phyloP scores from a whole-genome alignment of 2,329 filamentous ascomycete genomes.

The Coniochaeta ligniaria region DNA sequence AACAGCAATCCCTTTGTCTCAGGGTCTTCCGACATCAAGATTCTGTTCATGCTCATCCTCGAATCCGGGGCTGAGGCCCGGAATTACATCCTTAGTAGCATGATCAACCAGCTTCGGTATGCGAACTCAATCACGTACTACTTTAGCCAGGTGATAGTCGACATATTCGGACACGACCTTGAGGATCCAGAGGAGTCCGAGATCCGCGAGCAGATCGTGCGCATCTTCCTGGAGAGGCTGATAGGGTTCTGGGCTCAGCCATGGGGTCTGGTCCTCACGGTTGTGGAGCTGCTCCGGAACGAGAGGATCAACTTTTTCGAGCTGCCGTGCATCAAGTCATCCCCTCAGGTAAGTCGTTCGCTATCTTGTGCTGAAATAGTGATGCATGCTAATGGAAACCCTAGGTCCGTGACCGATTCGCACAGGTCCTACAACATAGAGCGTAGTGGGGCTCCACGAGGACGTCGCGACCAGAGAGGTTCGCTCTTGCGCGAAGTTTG shows the following conservation, averaged over 20 bases:
- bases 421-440: background rate
- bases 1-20: conserved; percentile 54
- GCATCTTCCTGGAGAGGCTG: conserved; percentile 80
- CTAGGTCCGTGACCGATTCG: background rate
- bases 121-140: conserved; percentile 88
- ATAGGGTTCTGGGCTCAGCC: conserved; percentile 88
- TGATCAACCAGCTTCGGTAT: conserved; percentile 87
- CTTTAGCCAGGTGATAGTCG: conserved; percentile 78
- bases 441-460: background rate
- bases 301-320: conserved; percentile 88
- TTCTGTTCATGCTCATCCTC: conserved; percentile 70
- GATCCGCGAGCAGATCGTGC: conserved; percentile 84
- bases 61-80: conserved; percentile 70
- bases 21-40: conserved; percentile 59
- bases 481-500: background rate
- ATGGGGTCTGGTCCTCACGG: conserved; percentile 86
- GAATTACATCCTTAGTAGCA: conserved; percentile 76
- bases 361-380: background rate
- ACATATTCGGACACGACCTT: conserved; percentile 74
- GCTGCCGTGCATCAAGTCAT: conserved; percentile 81
- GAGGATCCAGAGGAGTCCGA: conserved; percentile 69
- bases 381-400: background rate
- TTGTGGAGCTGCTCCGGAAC: conserved; percentile 87
- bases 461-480: background rate
- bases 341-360: conserved; percentile 63